Evolutionary conservation across 1,284 basidiomycete species (phyloP), one percentile per base, ranked within the genome.

Genomic region (Pascua sp.): DNA sequence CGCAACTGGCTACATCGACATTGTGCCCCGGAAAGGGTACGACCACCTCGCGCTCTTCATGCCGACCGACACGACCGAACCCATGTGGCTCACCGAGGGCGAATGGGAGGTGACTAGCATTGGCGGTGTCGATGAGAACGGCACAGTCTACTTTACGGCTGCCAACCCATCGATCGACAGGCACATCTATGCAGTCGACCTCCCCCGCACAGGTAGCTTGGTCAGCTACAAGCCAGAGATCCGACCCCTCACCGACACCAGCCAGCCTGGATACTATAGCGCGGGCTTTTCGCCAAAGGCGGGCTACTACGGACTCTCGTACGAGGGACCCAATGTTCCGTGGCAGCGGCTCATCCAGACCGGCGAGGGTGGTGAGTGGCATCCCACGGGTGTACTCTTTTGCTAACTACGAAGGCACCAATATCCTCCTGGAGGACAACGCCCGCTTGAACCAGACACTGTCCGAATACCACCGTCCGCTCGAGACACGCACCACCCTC

Each of bases 11-110:
- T 97, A 96, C 75, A 81, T 97, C 45, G 93, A 97, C 71, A 83
- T 97, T 60, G 83, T 93, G 4, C 90, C 92, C 11, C 85, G 84
- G 24, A 83, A 88, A 16, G 93, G 93, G 0, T 96, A 82, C 79
- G 87, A 90, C 67, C 93, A 96, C 69, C 85, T 96, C 66, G 93
- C 92, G 1, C 82, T 92, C 39, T 96, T 92, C 78, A 86, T 83
- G 59, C 87, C 91, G 2, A 83, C 87, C 3, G 83, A 82, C 63
- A 81, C 86, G 13, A 78, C 79, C 32, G 82, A 80, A 0, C 91
- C 92, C 1, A 81, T 79, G 39, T 97, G 91, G 80, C 79, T 98
- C 39, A 97, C 95, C 0, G 80, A 79, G 2, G 95, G 94, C 0
- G 72, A 85, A 38, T 97, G 93, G 93, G 95, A 98, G 75, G 89